A percentile compares a stretch with the other conserved stretches of the same genome.
phyloP scores from a whole-genome alignment of 192 early-diverging fungal genomes.

The Coemansia sp. region DNA sequence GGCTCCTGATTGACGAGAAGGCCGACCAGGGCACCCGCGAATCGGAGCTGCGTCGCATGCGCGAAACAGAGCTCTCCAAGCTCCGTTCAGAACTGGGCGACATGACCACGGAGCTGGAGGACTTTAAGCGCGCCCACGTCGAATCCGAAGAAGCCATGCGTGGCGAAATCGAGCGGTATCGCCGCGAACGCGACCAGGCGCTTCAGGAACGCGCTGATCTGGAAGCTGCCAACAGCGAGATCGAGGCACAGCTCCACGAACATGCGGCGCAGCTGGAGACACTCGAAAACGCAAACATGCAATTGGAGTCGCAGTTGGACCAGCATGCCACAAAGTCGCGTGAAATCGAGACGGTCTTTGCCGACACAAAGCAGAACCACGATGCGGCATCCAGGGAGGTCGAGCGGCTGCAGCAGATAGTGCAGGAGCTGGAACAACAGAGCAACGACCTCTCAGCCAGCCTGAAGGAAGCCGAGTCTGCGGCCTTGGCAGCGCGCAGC shows the following conservation, averaged over 20 bases:
- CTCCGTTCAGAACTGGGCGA: constrained; percentile 57
- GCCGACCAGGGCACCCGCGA: constrained; percentile 62
- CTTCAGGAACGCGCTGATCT: constrained; percentile 13
- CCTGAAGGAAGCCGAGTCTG: constrained; percentile 8
- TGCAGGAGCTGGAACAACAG: constrained; percentile 20
- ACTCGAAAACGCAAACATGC: constrained; percentile 42
- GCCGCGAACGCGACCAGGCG: constrained; percentile 49
- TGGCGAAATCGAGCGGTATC: constrained; percentile 55
- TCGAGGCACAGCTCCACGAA: constrained; percentile 42
- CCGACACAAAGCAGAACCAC: constrained; percentile 25
- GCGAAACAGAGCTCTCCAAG: constrained; percentile 58
- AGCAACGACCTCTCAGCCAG: constrained; percentile 10
- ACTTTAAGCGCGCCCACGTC: constrained; percentile 49
- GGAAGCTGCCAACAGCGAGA: constrained; percentile 14
- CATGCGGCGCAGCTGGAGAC: constrained; percentile 39
- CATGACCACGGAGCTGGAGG: constrained; percentile 56
- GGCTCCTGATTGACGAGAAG: constrained; percentile 58
- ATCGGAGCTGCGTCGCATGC: constrained; percentile 58
- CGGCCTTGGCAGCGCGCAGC: constrained; percentile 7
- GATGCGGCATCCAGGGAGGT: constrained; percentile 34
- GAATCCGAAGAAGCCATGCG: constrained; percentile 53
- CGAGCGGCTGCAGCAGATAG: constrained; percentile 7
- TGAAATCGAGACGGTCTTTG: constrained; percentile 27
- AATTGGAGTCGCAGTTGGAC: constrained; percentile 38
- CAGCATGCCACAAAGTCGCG: constrained; percentile 21